Percentiles rank a stretch among this genome's conserved stretches.
Evolutionary conservation across 2,329 filamentous ascomycete genomes (phyloP).

Genomic region (Neonectria coccinea): DNA sequence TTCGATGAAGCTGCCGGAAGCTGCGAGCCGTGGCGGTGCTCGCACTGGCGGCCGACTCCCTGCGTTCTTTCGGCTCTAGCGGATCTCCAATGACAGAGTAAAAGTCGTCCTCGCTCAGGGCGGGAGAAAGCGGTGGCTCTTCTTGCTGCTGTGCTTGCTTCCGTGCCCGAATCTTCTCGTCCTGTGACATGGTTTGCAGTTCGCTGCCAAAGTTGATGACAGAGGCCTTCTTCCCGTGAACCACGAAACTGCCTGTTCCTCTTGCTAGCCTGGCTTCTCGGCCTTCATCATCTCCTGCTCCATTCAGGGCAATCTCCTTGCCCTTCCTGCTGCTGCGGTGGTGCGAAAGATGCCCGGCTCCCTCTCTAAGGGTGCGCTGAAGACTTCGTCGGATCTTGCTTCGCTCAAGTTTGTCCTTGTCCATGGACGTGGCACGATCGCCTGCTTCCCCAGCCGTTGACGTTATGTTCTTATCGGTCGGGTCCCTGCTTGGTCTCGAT

Average conservation of each 20-base stretch:
- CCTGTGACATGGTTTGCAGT: slow-evolving; percentile 80
- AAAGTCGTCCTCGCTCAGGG: slow-evolving; percentile 61
- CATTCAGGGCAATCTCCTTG: slow-evolving; percentile 64
- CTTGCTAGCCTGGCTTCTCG: slow-evolving; percentile 79
- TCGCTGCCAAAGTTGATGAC: slow-evolving; percentile 97
- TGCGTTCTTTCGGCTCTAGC: slow-evolving; percentile 61
- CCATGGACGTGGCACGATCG: slow-evolving; percentile 50
- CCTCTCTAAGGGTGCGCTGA: slow-evolving; percentile 89
- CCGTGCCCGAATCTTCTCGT: slow-evolving; percentile 76
- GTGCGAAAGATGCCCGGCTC: slow-evolving; percentile 73
- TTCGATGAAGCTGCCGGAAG: slow-evolving; percentile 71
- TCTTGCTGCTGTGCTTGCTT: slow-evolving; percentile 62
- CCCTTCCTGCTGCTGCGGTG: slow-evolving; percentile 82
- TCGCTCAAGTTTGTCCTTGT: slow-evolving; percentile 66
- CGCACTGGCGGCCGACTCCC: slow-evolving; percentile 72
- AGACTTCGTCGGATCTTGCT: slow-evolving; percentile 85
- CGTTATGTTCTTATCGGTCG: slow-evolving; percentile 51
- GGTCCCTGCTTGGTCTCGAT: slow-evolving; percentile 45
- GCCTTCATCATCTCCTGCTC: slow-evolving; percentile 53
- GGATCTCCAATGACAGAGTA: slow-evolving; percentile 62
- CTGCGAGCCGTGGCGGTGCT: slow-evolving; percentile 76
- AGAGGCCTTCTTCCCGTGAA: slow-evolving; percentile 97
- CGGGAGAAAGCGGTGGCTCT: slow-evolving; percentile 51
- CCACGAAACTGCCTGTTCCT: slow-evolving; percentile 88
- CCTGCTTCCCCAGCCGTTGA: slow-evolving; percentile 50